A percentile compares a stretch with the other conserved stretches of the same genome.
These are phyloP conservation scores for Pueraria montana DNA, from an alignment of 306 rosid species.

Conservation along the genomic window DNA sequence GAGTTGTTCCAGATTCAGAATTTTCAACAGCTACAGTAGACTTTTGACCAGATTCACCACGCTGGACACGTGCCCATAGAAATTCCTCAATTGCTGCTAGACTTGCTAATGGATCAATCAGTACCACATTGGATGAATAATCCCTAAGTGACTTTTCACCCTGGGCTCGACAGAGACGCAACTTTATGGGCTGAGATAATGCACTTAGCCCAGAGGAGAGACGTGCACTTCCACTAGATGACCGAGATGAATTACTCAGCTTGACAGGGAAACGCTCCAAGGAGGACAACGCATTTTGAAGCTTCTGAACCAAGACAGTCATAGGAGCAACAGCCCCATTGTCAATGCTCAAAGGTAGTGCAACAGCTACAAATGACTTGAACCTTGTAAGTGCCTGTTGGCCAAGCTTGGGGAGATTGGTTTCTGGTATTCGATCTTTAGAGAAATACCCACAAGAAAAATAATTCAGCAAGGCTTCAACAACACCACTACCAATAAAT, in stretches of 20 bases:
- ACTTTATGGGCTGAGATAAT: slow-evolving; percentile 83
- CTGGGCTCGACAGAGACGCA: slow-evolving; percentile 89
- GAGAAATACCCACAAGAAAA: slow-evolving; percentile 87
- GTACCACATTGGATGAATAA: slow-evolving; percentile 87
- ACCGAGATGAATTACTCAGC: slow-evolving; percentile 85
- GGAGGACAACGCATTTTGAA: slow-evolving; percentile 92
- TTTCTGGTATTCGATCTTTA: slow-evolving; percentile 80
- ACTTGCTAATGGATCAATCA: slow-evolving; percentile 92
- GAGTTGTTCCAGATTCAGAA: slow-evolving; percentile 76
- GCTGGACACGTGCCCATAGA: slow-evolving; percentile 91
- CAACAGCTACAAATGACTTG: slow-evolving; percentile 79
- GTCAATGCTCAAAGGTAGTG: slow-evolving; percentile 64
- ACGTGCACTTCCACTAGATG: slow-evolving; percentile 85
- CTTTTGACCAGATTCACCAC: slow-evolving; percentile 82
- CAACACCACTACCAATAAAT: slow-evolving; percentile 94
- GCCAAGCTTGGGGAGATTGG: slow-evolving; percentile 78
- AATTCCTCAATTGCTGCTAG: slow-evolving; percentile 94
- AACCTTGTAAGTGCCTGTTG: slow-evolving; percentile 79
- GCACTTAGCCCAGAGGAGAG: slow-evolving; percentile 88
- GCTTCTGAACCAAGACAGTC: slow-evolving; percentile 87
- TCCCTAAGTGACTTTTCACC: slow-evolving; percentile 90
- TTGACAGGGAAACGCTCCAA: slow-evolving; percentile 92
- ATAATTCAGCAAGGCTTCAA: slow-evolving; percentile 80
- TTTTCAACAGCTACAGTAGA: slow-evolving; percentile 66
- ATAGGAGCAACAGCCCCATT: slow-evolving; percentile 63